Conservation (phyloP, 1,284 basidiomycete genomes). For the Ustilago tritici region DNA sequence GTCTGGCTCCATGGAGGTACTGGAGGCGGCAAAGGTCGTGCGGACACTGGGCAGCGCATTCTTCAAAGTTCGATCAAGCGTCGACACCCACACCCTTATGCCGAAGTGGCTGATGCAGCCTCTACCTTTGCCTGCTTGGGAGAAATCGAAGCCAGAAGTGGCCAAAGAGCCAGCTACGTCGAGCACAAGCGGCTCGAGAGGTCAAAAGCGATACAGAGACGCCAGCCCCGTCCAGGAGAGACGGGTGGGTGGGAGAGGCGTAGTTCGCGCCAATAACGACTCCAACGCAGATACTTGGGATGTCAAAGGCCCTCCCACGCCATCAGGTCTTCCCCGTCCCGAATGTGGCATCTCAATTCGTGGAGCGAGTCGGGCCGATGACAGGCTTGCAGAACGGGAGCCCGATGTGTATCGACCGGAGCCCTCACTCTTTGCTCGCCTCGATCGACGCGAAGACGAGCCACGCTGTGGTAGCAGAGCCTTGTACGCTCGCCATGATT, state of each 20-base stretch:
- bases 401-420: not conserved
- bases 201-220: not conserved
- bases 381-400: not conserved
- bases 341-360: slow-evolving; percentile 9
- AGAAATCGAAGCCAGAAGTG: not conserved
- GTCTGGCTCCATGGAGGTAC: not conserved
- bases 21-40: slow-evolving; percentile 4
- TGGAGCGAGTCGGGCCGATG: slow-evolving; percentile 2
- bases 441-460: not conserved
- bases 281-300: not conserved
- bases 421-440: not conserved
- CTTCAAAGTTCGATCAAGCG: not conserved
- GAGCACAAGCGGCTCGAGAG: not conserved
- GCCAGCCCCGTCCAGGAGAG: not conserved
- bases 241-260: slow-evolving; percentile 13
- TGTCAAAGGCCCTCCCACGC: not conserved
- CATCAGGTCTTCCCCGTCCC: not conserved
- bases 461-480: not conserved
- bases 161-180: not conserved
- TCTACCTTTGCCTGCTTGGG: slow-evolving; percentile 10
- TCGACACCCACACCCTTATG: not conserved
- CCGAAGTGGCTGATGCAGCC: slow-evolving; percentile 22
- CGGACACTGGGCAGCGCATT: not conserved
- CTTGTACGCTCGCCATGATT: not conserved
- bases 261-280: not conserved